Evolutionary conservation across 2,329 filamentous ascomycete species (phyloP), one percentile per base, ranked within the genome.

Genomic region (Aspergillus amoenus): DNA sequence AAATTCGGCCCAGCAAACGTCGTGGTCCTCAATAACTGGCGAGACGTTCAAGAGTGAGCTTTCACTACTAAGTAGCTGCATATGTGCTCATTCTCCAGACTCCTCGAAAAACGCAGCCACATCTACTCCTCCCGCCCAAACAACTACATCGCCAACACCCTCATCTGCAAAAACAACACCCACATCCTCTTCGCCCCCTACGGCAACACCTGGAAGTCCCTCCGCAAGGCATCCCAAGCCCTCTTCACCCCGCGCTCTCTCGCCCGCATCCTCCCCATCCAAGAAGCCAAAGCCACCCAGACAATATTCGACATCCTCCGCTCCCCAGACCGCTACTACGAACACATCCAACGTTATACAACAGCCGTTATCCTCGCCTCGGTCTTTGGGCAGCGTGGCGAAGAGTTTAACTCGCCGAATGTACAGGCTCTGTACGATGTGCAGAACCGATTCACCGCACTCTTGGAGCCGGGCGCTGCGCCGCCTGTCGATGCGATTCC

Each of bases 131-230:
- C 51, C 8, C 51, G 51, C 2, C 51, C 51, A 11, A 2, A n/a
- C 8, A 53, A 53, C 51, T 53, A 53, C 50, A 53, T 53, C 42
- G 51, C 51, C 41, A 53, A 53, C 51, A 24, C 46, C 17, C 42
- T 53, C n/a, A 53, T 53, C 41, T 53, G 51, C 42, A 45, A 39
- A 12, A 46, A 53, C 51, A 3, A 53, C 13, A 53, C 51, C 3
- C 51, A 53, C 21, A 53, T 53, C 30, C 42, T 53, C 6, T 53
- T 53, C 32, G 42, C 51, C 8, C 51, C 51, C 6, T 53, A 53
- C 15, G 51, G 51, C 13, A 3, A 21, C 17, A 12, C 3, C 41
- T 53, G 51, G 51, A 53, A 46, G 17, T 8, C 51, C 8, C 51
- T 46, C 7, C 41, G 51, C 18, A 53, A 40, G 13, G 51, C 41